These are phyloP conservation scores for Balamuthia mandrillaris DNA, from an alignment of 208 protist genomes.

Conservation along the genomic window DNA sequence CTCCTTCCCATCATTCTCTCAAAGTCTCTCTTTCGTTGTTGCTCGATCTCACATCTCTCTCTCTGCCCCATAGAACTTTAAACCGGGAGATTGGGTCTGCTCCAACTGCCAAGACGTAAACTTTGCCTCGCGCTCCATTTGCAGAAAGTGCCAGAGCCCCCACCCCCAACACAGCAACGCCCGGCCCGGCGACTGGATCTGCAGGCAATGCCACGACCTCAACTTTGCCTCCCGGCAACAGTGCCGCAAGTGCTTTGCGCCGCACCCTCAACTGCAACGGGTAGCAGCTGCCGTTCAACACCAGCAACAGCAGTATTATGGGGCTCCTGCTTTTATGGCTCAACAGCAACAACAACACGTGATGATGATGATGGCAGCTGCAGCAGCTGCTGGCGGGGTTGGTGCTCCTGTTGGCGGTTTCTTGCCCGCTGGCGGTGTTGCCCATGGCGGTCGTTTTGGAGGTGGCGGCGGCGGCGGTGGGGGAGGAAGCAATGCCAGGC, in stretches of 20 bases:
- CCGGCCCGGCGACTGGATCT: background rate
- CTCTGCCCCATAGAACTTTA: too few species aligned
- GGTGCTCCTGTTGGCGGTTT: background rate
- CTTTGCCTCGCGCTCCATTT: background rate
- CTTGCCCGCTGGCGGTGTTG: background rate
- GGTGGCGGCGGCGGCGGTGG: background rate
- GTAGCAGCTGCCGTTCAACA: too few species aligned
- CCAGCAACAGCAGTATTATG: background rate
- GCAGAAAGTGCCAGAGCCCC: constrained; percentile 1
- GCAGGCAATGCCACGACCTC: background rate
- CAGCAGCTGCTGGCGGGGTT: background rate
- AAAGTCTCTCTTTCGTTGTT: too few species aligned
- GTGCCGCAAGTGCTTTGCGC: constrained; percentile 11
- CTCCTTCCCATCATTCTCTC: too few species aligned
- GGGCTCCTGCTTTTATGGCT: background rate
- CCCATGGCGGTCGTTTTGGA: background rate
- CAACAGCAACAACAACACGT: background rate
- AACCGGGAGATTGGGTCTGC: constrained; percentile 26
- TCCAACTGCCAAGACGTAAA: constrained; percentile 13
- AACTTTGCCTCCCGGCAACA: constrained; percentile 7
- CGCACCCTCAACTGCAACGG: background rate
- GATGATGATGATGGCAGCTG: background rate
- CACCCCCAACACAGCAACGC: too few species aligned
- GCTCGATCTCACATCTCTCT: too few species aligned
- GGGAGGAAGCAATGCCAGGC: background rate